phyloP scores from a whole-genome alignment of 345 rosid species.

The Eucalyptus dawsonii region DNA sequence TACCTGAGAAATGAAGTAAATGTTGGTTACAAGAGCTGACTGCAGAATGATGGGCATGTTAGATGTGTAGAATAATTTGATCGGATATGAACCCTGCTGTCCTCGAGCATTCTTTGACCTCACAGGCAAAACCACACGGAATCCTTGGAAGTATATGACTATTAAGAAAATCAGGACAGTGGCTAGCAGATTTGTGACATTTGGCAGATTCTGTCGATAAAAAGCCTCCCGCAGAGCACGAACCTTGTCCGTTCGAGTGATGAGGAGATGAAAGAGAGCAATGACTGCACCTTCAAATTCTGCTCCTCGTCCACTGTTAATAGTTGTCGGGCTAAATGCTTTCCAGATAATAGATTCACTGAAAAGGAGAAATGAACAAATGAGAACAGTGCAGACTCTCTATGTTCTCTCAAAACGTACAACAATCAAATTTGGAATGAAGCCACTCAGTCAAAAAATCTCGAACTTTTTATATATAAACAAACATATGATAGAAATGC shows the following conservation, averaged over 20 bases:
- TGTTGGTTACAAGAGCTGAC: slow-evolving; percentile 73
- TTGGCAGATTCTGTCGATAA: slow-evolving; percentile 84
- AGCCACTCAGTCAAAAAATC: background rate
- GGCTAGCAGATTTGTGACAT: slow-evolving; percentile 77
- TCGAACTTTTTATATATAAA: background rate
- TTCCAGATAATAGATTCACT: slow-evolving; percentile 88
- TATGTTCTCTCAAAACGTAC: background rate
- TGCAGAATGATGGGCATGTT: slow-evolving; percentile 91
- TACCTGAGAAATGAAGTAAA: slow-evolving; percentile 89
- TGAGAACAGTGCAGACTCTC: background rate
- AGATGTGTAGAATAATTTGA: slow-evolving; percentile 82
- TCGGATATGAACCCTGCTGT: slow-evolving; percentile 85
- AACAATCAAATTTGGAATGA: background rate
- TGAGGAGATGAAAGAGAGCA: slow-evolving; percentile 71
- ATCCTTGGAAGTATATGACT: slow-evolving; percentile 91
- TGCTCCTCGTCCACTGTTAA: slow-evolving; percentile 84
- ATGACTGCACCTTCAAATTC: slow-evolving; percentile 93
- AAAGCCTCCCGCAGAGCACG: slow-evolving; percentile 80
- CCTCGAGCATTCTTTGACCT: slow-evolving; percentile 93
- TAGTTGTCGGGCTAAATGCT: slow-evolving; percentile 84
- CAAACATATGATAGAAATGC: background rate
- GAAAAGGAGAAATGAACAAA: background rate
- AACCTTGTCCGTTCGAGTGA: slow-evolving; percentile 66
- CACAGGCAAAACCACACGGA: slow-evolving; percentile 85
- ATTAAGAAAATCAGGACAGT: slow-evolving; percentile 72